These are phyloP conservation scores for Neurospora discreta DNA, from an alignment of 495 filamentous ascomycete species.

Conservation along the genomic window DNA sequence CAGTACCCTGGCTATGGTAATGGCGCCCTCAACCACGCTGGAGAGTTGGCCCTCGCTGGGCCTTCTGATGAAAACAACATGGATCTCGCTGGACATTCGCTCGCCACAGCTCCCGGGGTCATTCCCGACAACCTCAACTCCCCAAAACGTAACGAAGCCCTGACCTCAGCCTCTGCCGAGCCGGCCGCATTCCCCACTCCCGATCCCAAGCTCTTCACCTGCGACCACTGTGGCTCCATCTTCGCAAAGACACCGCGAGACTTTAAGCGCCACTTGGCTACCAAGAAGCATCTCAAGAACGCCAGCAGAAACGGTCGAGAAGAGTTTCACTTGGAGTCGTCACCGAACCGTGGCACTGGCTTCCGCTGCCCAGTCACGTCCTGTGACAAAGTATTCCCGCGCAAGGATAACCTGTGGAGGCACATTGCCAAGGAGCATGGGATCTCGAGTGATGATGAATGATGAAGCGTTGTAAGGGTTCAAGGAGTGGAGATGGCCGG, in stretches of 20 bases:
- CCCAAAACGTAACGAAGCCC: neutral
- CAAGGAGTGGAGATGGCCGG: neutral
- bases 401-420: neutral
- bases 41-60: neutral
- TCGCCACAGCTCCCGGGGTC: fast-evolving
- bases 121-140: neutral
- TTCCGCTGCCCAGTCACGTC: neutral
- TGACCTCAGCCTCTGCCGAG: neutral
- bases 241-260: neutral
- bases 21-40: neutral
- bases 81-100: too few relatives aligned
- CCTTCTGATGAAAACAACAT: too few relatives aligned
- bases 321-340: neutral
- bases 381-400: neutral
- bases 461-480: neutral
- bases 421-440: neutral
- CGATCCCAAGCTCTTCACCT: neutral
- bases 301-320: neutral
- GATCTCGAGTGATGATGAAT: neutral
- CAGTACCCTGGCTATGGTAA: neutral
- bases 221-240: neutral
- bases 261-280: neutral
- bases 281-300: neutral
- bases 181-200: neutral
- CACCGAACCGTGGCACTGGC: neutral